These are phyloP conservation scores for Biscogniauxia mediterranea DNA, from an alignment of 2,329 filamentous ascomycete genomes.

Conservation along the genomic window DNA sequence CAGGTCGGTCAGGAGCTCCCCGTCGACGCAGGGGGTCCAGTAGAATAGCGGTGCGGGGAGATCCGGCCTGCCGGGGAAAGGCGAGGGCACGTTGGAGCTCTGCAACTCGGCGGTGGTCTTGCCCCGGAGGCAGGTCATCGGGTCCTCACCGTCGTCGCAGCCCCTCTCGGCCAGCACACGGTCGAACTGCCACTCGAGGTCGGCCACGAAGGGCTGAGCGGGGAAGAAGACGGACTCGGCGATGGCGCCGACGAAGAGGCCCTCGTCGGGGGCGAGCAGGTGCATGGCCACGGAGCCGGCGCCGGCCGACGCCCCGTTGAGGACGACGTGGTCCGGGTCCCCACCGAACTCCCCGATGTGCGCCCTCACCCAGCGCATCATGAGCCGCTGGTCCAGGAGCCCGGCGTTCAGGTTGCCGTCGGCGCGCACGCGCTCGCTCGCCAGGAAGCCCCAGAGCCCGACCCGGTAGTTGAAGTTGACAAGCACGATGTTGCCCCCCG, in stretches of 20 bases:
- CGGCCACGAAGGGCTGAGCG: conserved; percentile 41
- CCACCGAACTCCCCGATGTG: conserved; percentile 61
- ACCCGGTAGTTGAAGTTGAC: conserved; percentile 65
- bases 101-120: conserved; percentile 38
- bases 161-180: conserved; percentile 34
- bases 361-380: conserved; percentile 59
- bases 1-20: conserved; percentile 42
- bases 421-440: conserved; percentile 51
- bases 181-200: conserved; percentile 50
- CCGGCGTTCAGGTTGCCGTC: conserved; percentile 62
- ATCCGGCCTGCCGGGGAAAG: conserved; percentile 38
- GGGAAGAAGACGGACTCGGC: conserved; percentile 51
- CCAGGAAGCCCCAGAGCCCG: conserved; percentile 61
- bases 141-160: conserved; percentile 34
- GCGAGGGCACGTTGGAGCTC: conserved; percentile 37
- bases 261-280: conserved; percentile 39
- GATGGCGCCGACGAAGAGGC: conserved; percentile 46
- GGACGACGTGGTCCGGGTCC: conserved; percentile 56
- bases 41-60: conserved; percentile 42
- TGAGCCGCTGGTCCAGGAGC: conserved; percentile 60
- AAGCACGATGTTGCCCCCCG: conserved; percentile 47
- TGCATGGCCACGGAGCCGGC: conserved; percentile 56
- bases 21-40: conserved; percentile 52
- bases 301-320: conserved; percentile 62
- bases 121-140: conserved; percentile 43